Conservation (phyloP, 306 rosid genomes). For the Vigna unguiculata region DNA sequence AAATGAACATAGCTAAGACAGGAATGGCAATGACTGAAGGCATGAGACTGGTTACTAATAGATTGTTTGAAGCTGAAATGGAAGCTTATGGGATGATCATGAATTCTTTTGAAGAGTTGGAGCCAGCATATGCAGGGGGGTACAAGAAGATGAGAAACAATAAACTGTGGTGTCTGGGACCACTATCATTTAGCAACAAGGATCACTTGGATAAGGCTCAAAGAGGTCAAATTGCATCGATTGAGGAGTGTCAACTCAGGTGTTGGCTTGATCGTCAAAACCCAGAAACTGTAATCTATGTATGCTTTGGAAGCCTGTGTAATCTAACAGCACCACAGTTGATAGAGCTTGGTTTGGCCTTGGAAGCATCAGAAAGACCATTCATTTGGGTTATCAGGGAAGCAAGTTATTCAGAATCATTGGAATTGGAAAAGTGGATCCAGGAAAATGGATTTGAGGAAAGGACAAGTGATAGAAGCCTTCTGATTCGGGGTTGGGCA, state of each 20-base stretch:
- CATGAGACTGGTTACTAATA: background rate
- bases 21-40: background rate
- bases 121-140: conserved; percentile 49
- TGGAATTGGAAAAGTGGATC: conserved; percentile 56
- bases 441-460: conserved; percentile 51
- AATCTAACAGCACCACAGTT: conserved; percentile 39
- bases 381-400: conserved; percentile 66
- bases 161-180: conserved; percentile 70
- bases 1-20: conserved; percentile 45
- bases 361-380: conserved; percentile 60
- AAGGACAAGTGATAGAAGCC: conserved; percentile 45
- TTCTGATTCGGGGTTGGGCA: conserved; percentile 67
- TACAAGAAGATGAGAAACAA: conserved; percentile 50
- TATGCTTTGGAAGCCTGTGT: conserved; percentile 64
- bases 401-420: conserved; percentile 36
- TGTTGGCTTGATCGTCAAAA: conserved; percentile 61
- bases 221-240: conserved; percentile 58
- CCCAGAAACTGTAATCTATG: conserved; percentile 57
- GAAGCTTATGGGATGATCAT: conserved; percentile 50
- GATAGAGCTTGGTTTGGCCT: conserved; percentile 57
- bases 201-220: conserved; percentile 55
- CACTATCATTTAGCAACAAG: conserved; percentile 51
- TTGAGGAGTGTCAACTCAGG: conserved; percentile 45
- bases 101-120: conserved; percentile 73
- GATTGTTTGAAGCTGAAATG: conserved; percentile 47